Evolutionary conservation across 352 stramenopile genomes (phyloP).

Genomic region (Phytophthora pistaciae): DNA sequence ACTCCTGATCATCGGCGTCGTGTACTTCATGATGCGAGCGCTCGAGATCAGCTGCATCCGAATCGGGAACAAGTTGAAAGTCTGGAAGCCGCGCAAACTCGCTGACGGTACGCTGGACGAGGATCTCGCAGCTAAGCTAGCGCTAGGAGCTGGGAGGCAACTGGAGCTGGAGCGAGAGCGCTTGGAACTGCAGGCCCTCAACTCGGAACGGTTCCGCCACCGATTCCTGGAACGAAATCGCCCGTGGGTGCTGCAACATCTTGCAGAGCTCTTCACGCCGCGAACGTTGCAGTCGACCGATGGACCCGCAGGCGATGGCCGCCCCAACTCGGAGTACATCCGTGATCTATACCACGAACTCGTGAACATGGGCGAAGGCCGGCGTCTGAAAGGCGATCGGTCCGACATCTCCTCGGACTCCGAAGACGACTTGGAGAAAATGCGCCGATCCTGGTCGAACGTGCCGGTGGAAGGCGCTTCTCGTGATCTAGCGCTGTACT

Average conservation of each 20-base stretch:
- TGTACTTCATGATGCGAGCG: constrained; percentile 81
- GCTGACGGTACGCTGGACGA: constrained; percentile 95
- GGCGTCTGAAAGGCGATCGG: constrained; percentile 87
- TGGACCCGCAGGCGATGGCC: constrained; percentile 37
- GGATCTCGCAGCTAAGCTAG: constrained; percentile 95
- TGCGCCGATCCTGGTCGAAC: constrained; percentile 88
- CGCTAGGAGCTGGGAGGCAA: constrained; percentile 94
- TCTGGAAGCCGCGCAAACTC: constrained; percentile 95
- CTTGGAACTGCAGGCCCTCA: constrained; percentile 96
- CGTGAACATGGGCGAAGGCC: constrained; percentile 92
- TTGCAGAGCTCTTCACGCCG: constrained; percentile 96
- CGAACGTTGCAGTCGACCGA: constrained; percentile 80
- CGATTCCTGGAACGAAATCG: constrained; percentile 97
- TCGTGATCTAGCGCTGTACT: constrained; percentile 92
- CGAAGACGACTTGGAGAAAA: constrained; percentile 92
- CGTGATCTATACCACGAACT: constrained; percentile 97
- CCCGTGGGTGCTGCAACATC: constrained; percentile 97
- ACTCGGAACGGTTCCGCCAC: constrained; percentile 97
- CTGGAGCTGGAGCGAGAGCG: constrained; percentile 96
- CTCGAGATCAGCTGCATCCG: constrained; percentile 67
- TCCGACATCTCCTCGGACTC: constrained; percentile 94
- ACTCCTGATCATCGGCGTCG: constrained; percentile 89
- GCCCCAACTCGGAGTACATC: constrained; percentile 94
- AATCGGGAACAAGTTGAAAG: constrained; percentile 79
- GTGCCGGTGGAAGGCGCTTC: constrained; percentile 84